Evolutionary conservation across 768 basidiomycete species (phyloP).

Genomic region (Auriscalpium orientale): DNA sequence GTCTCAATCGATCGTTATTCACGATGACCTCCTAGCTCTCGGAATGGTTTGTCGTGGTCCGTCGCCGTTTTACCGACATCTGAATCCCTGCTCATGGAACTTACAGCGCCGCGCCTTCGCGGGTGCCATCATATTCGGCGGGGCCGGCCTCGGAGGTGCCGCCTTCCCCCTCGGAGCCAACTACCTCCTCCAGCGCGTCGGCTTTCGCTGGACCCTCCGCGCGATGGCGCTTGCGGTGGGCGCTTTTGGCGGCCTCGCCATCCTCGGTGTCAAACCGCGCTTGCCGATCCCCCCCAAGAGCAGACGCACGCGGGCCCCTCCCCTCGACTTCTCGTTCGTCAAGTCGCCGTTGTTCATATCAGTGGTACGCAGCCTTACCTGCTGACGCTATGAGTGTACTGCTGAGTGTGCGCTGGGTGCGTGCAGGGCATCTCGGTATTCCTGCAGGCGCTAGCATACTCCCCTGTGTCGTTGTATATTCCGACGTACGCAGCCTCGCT

Average conservation of each 20-base stretch:
- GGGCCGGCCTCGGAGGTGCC: constrained; percentile 18
- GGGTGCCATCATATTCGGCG: constrained; percentile 17
- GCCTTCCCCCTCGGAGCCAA: constrained; percentile 16
- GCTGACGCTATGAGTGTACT: not conserved
- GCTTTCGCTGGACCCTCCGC: constrained; percentile 18
- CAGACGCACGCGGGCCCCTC: constrained; percentile 13
- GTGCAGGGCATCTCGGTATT: constrained; percentile 11
- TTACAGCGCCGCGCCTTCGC: constrained; percentile 14
- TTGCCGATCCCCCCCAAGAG: constrained; percentile 13
- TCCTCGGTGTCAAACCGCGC: constrained; percentile 16
- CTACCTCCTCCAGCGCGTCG: constrained; percentile 10
- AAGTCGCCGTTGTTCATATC: constrained; percentile 16
- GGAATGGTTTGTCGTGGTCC: constrained; percentile 16
- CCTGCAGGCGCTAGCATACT: constrained; percentile 19
- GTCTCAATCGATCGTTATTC: not conserved
- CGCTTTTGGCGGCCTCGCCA: constrained; percentile 10
- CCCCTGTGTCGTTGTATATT: constrained; percentile 20
- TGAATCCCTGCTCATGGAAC: not conserved
- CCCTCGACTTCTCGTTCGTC: constrained; percentile 15
- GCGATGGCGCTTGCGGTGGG: constrained; percentile 14
- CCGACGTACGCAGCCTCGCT: constrained; percentile 16
- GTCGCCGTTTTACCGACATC: not conserved
- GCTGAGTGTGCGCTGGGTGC: not conserved
- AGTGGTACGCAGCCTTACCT: constrained; percentile 9
- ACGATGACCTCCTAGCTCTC: not conserved